Evolutionary conservation across 1,139 yeast genomes (phyloP), one percentile per base, ranked within the genome.

Genomic region (Diutina neorugosa): DNA sequence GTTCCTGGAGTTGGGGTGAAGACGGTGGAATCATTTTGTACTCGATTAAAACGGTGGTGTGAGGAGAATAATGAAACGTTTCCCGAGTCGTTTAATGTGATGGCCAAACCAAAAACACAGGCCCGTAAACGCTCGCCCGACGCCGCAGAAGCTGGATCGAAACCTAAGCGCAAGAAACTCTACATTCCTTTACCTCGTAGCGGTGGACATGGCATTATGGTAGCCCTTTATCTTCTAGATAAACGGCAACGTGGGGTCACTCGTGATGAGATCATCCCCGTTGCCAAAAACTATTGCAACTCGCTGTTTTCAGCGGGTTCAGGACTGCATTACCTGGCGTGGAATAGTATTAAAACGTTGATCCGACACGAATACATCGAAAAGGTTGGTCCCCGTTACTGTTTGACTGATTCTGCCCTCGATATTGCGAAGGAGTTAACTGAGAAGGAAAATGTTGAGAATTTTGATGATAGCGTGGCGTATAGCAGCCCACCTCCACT

Each of bases 141-240:
- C 53, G 59, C 1, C 49, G 21, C 7, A 52, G 37, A 63, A 55
- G 63, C 61, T 55, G 63, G 61, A 54, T 55, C 64, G 62, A 47
- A 64, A 14, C 23, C 23, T 66, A 54, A 70, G 63, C 53, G 54
- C 19, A 70, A 74, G 55, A 53, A 52, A 6, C 20, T 27, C 16
- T 93, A 88, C 63, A 76, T 91, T 0, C 98, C 98, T 0, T 74
- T 76, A 50, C 81, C 81, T 57, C 70, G 94, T 46, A 81, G 96
- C 0, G 97, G 98, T 0, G 94, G 90, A 0, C 93, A 86, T 68
- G 96, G 95, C 0, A 86, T 93, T 6, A 62, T 93, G 43, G 59
- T 90, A 20, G 85, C 86, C 0, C 66, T 93, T 14, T 71, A 78
- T 53, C 71, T 80, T 48, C 65, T 76, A 34, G 93, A 85, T 60